A percentile compares a stretch with the other conserved stretches of the same genome.
Conservation (phyloP, 176 grass and related monocot species). For the Bothriochloa decipiens region DNA sequence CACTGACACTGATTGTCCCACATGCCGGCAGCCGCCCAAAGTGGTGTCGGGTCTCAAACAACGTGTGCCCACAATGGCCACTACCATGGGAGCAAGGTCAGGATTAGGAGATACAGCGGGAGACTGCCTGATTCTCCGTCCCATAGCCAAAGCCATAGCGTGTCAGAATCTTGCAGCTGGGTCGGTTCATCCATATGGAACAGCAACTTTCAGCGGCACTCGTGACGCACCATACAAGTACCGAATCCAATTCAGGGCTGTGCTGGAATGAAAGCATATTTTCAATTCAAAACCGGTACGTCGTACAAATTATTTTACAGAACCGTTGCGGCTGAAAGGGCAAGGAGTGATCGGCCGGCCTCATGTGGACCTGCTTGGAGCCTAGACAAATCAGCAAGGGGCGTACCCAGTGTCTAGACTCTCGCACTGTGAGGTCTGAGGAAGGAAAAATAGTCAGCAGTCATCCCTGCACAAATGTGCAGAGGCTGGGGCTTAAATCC, state of each 20-base stretch:
- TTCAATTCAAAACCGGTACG: no score
- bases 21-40: neutral
- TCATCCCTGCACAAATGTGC: no score
- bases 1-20: neutral
- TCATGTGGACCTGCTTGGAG: neutral
- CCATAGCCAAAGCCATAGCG: neutral
- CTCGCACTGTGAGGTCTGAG: no score
- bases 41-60: neutral
- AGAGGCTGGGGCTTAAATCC: no score
- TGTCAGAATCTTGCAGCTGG: neutral
- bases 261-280: no score
- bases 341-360: neutral
- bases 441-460: no score
- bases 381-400: no score
- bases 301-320: neutral
- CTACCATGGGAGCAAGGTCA: neutral
- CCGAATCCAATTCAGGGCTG: no score
- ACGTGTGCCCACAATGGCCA: slow-evolving; percentile 2
- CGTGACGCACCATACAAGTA: neutral
- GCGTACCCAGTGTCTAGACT: no score
- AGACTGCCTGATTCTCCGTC: neutral
- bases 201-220: neutral
- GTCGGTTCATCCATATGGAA: neutral
- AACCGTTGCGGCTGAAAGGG: neutral
- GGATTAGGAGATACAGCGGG: neutral